Evolutionary conservation across 2,329 filamentous ascomycete genomes (phyloP).

Genomic region (Hymenoscyphus linearis): DNA sequence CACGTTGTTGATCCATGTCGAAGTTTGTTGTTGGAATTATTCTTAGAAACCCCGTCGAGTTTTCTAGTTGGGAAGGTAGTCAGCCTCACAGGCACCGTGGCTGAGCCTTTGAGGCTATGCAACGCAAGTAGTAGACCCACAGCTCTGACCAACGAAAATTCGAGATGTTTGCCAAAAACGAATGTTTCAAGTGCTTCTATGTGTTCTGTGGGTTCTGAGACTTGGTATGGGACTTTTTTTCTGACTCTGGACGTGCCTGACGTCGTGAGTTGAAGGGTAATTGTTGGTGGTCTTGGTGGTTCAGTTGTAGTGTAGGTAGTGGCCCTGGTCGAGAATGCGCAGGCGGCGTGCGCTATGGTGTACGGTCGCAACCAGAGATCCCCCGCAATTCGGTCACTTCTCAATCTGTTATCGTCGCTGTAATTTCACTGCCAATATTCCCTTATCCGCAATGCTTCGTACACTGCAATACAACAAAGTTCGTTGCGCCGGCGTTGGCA

Average conservation of each 20-base stretch:
- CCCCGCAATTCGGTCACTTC: constrained; percentile 8
- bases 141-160: constrained; percentile 8
- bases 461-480: background rate
- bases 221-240: background rate
- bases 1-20: constrained; percentile 51
- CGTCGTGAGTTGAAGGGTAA: constrained; percentile 1
- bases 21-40: constrained; percentile 31
- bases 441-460: background rate
- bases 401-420: constrained; percentile 8
- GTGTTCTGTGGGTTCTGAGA: background rate
- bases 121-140: constrained; percentile 22
- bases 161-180: background rate
- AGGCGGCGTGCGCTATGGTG: constrained; percentile 1
- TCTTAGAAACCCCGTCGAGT: constrained; percentile 29
- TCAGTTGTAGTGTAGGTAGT: background rate
- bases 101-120: constrained; percentile 30
- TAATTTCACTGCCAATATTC: background rate
- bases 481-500: background rate
- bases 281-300: background rate
- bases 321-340: constrained; percentile 3
- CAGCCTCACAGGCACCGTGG: constrained; percentile 28
- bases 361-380: constrained; percentile 5
- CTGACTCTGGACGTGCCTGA: constrained; percentile 2
- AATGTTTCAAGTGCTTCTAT: constrained; percentile 2
- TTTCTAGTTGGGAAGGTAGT: constrained; percentile 17